These are phyloP conservation scores for Pseudocercospora crystallina DNA, from an alignment of 2,329 filamentous ascomycete species.

Conservation along the genomic window DNA sequence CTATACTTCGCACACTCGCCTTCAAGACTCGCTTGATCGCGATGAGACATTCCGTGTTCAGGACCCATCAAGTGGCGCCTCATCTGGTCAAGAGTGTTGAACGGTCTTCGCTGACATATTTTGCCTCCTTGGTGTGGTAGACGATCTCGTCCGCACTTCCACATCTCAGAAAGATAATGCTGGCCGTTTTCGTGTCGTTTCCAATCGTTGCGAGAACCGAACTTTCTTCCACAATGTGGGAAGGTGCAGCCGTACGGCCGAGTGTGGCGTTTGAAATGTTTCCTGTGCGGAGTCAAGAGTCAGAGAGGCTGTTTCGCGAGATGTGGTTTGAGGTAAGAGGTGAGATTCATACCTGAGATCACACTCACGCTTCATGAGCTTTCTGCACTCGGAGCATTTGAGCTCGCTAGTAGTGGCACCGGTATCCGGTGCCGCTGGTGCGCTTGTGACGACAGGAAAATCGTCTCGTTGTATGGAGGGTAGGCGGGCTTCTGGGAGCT, in stretches of 20 bases:
- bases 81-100: slow-evolving; percentile 60
- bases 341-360: slow-evolving; percentile 38
- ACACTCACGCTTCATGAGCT: slow-evolving; percentile 35
- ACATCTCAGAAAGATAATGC: slow-evolving; percentile 70
- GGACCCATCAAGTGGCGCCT: slow-evolving; percentile 58
- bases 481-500: no score
- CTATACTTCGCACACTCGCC: slow-evolving; percentile 39
- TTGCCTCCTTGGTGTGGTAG: slow-evolving; percentile 27
- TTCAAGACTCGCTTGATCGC: slow-evolving; percentile 37
- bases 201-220: slow-evolving; percentile 95
- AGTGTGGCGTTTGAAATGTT: slow-evolving; percentile 79
- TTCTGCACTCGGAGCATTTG: slow-evolving; percentile 22
- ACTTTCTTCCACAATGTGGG: slow-evolving; percentile 65
- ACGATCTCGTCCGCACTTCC: slow-evolving; percentile 58
- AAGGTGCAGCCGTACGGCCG: slow-evolving; percentile 83
- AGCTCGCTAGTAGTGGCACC: background rate
- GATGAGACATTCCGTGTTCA: slow-evolving; percentile 41
- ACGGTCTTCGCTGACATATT: slow-evolving; percentile 60
- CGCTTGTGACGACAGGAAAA: no score
- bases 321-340: background rate
- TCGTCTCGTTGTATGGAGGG: no score
- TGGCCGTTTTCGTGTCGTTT: slow-evolving; percentile 84
- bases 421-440: background rate
- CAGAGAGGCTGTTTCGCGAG: background rate
- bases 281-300: slow-evolving; percentile 51